Conservation (phyloP, 345 rosid species). For the Fremontodendron californicum region DNA sequence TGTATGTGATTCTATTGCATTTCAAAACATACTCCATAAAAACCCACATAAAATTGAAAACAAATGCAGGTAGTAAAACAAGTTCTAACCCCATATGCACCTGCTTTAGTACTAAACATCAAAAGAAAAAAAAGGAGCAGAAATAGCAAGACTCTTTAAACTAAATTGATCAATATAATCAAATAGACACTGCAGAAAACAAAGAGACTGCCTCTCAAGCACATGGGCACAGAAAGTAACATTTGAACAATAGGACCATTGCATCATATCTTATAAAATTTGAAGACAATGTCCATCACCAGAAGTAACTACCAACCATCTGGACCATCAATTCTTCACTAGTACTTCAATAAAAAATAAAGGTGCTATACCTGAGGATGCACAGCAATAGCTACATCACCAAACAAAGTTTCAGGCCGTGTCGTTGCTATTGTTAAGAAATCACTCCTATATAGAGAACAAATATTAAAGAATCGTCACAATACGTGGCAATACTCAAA, state of each 20-base stretch:
- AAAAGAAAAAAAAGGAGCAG: not conserved
- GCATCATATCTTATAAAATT: not conserved
- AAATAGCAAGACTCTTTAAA: not conserved
- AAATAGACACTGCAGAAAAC: not conserved
- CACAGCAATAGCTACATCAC: conserved; percentile 93
- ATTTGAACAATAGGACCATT: not conserved
- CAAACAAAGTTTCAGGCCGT: conserved; percentile 96
- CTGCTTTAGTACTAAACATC: not conserved
- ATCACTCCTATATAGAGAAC: conserved; percentile 53
- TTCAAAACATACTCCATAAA: not conserved
- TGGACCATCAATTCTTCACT: not conserved
- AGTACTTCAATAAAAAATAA: not conserved
- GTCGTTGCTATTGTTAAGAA: conserved; percentile 91
- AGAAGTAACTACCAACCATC: conserved; percentile 1
- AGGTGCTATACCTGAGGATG: conserved; percentile 65
- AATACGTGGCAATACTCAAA: not conserved
- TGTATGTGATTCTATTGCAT: not conserved
- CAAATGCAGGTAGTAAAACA: not conserved
- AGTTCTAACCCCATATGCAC: not conserved
- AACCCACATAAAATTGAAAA: not conserved
- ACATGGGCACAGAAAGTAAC: not conserved
- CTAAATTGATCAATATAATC: not conserved
- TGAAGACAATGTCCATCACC: not conserved
- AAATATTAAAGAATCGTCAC: conserved; percentile 20
- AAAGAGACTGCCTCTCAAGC: not conserved